phyloP scores from a whole-genome alignment of 345 rosid genomes.

The Lumnitzera littorea region DNA sequence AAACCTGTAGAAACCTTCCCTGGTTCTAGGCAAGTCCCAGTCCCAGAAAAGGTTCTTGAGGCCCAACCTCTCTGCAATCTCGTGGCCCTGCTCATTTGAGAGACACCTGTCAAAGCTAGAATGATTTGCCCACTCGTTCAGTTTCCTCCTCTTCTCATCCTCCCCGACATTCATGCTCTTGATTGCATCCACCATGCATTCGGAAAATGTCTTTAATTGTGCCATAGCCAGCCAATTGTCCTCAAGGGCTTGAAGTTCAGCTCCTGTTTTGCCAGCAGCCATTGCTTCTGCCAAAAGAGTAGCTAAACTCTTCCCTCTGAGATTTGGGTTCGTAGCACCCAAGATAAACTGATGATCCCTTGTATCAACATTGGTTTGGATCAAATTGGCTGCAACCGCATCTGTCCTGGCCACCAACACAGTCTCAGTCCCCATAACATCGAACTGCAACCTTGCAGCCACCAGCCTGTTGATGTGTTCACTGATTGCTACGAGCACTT shows the following conservation, averaged over 20 bases:
- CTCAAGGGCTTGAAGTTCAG: slow-evolving; percentile 70
- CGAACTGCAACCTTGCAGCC: slow-evolving; percentile 92
- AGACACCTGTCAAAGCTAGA: slow-evolving; percentile 64
- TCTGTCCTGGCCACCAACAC: slow-evolving; percentile 91
- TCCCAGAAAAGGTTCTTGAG: slow-evolving; percentile 86
- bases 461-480: slow-evolving; percentile 91
- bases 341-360: slow-evolving; percentile 93
- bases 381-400: slow-evolving; percentile 76
- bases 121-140: slow-evolving; percentile 64
- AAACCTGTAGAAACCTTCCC: slow-evolving; percentile 95
- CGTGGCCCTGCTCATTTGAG: slow-evolving; percentile 62
- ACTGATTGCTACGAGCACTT: slow-evolving; percentile 83
- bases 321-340: slow-evolving; percentile 77
- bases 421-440: slow-evolving; percentile 91
- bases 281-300: slow-evolving; percentile 60
- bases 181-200: slow-evolving; percentile 53
- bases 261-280: slow-evolving; percentile 69
- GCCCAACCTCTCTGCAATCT: slow-evolving; percentile 64
- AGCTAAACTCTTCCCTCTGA: slow-evolving; percentile 60
- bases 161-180: slow-evolving; percentile 49
- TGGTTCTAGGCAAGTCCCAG: slow-evolving; percentile 91
- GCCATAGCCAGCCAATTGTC: slow-evolving; percentile 78
- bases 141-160: slow-evolving; percentile 48
- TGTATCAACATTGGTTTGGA: slow-evolving; percentile 74
- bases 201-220: slow-evolving; percentile 71